Percentiles rank a stretch among this genome's conserved stretches.
phyloP scores from a whole-genome alignment of 2,329 filamentous ascomycete species.

The Chaetomium strumarium region DNA sequence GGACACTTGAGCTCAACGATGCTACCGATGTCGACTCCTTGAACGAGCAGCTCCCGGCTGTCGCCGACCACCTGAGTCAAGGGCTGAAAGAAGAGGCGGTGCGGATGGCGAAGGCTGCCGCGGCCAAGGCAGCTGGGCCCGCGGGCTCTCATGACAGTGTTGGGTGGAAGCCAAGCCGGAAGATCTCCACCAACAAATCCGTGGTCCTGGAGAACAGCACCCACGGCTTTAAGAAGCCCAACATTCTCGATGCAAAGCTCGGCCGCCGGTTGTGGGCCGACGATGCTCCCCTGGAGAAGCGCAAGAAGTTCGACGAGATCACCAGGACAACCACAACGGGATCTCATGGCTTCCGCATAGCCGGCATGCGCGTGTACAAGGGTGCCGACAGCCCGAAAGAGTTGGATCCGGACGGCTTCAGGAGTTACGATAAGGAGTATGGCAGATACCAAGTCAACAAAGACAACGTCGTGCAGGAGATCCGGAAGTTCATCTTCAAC shows the following conservation, averaged over 20 bases:
- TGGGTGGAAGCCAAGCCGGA: constrained; percentile 45
- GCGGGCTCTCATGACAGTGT: constrained; percentile 24
- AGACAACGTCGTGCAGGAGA: constrained; percentile 48
- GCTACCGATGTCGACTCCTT: constrained; percentile 42
- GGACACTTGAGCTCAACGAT: constrained; percentile 65
- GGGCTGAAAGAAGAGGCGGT: constrained; percentile 36
- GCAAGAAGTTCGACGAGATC: constrained; percentile 54
- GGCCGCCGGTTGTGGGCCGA: constrained; percentile 84
- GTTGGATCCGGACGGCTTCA: constrained; percentile 50
- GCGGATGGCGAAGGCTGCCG: constrained; percentile 19
- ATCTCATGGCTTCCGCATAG: constrained; percentile 56
- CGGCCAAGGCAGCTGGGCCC: constrained; percentile 12
- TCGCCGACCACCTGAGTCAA: constrained; percentile 39
- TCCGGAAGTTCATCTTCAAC: constrained; percentile 55
- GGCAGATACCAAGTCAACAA: constrained; percentile 48
- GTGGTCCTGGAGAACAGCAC: constrained; percentile 84
- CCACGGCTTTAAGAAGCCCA: constrained; percentile 73
- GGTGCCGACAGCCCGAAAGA: constrained; percentile 47
- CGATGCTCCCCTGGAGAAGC: constrained; percentile 54
- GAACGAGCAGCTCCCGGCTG: constrained; percentile 43
- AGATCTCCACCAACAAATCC: constrained; percentile 70
- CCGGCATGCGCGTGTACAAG: constrained; percentile 59
- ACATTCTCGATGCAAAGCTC: constrained; percentile 90
- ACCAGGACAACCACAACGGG: constrained; percentile 53
- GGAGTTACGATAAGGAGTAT: constrained; percentile 58